phyloP scores from a whole-genome alignment of 163 green algal genomes.

The Chloromonas sp. region DNA sequence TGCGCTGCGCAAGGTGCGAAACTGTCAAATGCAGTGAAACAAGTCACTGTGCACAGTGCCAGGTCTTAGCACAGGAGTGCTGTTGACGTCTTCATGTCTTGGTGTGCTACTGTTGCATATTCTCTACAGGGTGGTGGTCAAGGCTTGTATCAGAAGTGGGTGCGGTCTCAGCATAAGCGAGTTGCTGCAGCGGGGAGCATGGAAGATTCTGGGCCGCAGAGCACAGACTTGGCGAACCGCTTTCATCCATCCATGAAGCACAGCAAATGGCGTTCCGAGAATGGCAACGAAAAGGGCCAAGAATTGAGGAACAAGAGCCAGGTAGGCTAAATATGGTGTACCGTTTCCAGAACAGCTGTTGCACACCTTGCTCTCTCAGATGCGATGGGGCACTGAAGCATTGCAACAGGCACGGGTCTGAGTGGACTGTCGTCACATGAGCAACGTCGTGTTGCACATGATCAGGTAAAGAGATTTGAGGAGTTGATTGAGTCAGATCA shows the following conservation, averaged over 20 bases:
- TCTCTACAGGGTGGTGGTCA: neutral
- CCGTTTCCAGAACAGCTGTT: neutral
- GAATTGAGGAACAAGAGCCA: conserved; percentile 11
- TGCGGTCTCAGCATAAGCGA: conserved; percentile 34
- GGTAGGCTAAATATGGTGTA: conserved; percentile 3
- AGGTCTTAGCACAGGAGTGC: neutral
- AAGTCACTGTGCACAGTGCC: neutral
- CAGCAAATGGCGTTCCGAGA: conserved; percentile 2
- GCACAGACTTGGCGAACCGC: neutral
- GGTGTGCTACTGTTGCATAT: neutral
- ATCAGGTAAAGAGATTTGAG: no score
- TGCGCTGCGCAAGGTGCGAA: conserved; percentile 15
- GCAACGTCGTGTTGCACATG: no score
- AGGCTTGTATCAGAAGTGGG: conserved; percentile 75
- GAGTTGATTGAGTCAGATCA: no score
- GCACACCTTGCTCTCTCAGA: neutral
- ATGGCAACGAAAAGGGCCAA: neutral
- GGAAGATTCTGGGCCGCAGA: conserved; percentile 1
- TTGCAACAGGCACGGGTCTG: neutral
- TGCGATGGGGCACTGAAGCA: neutral
- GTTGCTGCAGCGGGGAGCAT: conserved; percentile 19
- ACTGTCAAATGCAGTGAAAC: neutral
- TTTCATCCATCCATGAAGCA: neutral
- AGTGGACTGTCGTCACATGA: no score
- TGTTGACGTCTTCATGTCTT: neutral